phyloP scores from a whole-genome alignment of 116 monocot genomes.

The Dioscorea cayenensis region DNA sequence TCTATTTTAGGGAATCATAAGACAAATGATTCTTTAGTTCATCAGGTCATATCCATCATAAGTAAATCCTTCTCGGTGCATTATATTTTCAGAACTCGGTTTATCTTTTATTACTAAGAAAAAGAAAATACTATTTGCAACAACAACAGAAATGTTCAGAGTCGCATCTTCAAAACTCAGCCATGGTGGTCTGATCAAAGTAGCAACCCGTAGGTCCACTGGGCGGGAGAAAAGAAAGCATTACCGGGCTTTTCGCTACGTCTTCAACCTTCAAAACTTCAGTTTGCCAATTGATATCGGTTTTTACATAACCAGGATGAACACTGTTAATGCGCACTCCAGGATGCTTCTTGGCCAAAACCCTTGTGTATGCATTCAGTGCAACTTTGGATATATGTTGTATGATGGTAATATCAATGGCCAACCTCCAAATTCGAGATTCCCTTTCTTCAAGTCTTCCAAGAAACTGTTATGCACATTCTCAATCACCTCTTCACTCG shows the following conservation, averaged over 20 bases:
- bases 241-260: constrained; percentile 56
- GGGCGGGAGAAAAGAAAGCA: neutral
- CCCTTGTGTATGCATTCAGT: constrained; percentile 73
- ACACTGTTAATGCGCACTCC: constrained; percentile 65
- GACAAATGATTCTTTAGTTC: constrained; percentile 12
- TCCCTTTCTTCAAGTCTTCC: constrained; percentile 40
- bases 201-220: constrained; percentile 49
- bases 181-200: constrained; percentile 51
- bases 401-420: constrained; percentile 53
- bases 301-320: constrained; percentile 67
- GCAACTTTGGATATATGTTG: constrained; percentile 64
- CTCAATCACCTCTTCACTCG: constrained; percentile 41
- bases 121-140: neutral
- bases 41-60: neutral
- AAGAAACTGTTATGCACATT: constrained; percentile 37
- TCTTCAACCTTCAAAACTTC: constrained; percentile 4
- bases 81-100: no score
- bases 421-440: constrained; percentile 51
- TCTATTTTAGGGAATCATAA: constrained; percentile 7
- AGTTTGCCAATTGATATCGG: constrained; percentile 59
- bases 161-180: constrained; percentile 16
- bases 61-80: neutral
- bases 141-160: neutral
- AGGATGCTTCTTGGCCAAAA: constrained; percentile 49
- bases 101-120: neutral